Base-by-base conservation (phyloP, 495 filamentous ascomycete species). In the Hyaloscypha bicolor region DNA sequence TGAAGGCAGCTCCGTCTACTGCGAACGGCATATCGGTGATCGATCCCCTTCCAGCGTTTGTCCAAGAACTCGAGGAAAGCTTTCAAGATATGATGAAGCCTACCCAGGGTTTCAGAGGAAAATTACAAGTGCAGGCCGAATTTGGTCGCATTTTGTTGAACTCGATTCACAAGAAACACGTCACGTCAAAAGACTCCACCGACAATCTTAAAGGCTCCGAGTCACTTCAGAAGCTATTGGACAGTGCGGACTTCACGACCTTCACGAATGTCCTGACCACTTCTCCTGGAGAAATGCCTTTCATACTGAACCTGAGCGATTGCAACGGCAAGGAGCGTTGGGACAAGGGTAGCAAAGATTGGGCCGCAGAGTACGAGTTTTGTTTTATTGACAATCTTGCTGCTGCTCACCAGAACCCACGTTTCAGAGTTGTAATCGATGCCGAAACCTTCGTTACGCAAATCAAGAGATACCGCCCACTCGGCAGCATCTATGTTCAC, bases 361-460 rank as follows among this genome's bases (percentile, higher is more conserved):
- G 69, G 66, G 12, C 55, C 14, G 55, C 84, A 4, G 66, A 75
- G 2, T 90, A 89, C 67, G 82, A 87, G 29, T 85, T 86, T 48
- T 75, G 74, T 19, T 71, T 57, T 31, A 30, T 61, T 9, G 65
- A 58, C 60, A 60, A 35, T 62, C 30, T 72, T 0, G 21, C 29
- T 14, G 9, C 29, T 14, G 9, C 70, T 68, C 16, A 22, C 60
- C 0, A 55, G 66, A 9, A 72, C 72, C 16, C 21, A 16, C 53
- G 58, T 9, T 81, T 89, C 64, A 63, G 82, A 19, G 75, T 90
- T 8, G 77, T 80, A 3, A 75, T 90, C n/a, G 76, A 86, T 70
- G 78, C 76, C 4, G 70, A 73, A 8, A 62, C 48, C 0, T 78
- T 81, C 60, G 65, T 65, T 0, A 69, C 70, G 53, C 64, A 53